Conservation (phyloP, 441 rosid genomes). For the Raphanus hybrid region DNA sequence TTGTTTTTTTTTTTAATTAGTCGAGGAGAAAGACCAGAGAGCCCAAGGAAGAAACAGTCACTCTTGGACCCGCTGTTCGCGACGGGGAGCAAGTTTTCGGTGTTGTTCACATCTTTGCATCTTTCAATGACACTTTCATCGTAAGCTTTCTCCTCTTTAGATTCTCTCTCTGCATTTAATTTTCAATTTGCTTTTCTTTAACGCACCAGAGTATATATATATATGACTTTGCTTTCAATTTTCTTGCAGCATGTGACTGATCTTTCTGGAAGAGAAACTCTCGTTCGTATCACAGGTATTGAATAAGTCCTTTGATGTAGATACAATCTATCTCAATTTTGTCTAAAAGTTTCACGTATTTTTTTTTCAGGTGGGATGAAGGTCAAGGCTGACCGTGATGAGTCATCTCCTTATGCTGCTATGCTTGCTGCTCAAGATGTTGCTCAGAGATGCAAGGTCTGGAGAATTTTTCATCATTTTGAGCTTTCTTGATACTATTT, state of each 20-base stretch:
- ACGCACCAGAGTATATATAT: neutral
- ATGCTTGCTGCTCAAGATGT: constrained; percentile 95
- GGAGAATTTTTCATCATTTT: no score
- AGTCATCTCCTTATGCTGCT: constrained; percentile 89
- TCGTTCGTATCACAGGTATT: constrained; percentile 83
- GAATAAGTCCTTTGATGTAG: neutral
- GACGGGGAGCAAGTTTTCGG: constrained; percentile 80
- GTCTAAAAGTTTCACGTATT: no score
- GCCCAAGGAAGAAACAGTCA: constrained; percentile 72
- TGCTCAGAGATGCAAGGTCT: constrained; percentile 57
- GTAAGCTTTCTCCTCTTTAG: constrained; percentile 15
- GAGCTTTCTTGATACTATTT: neutral
- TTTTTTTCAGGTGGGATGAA: constrained; percentile 71
- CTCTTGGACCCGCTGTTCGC: constrained; percentile 71
- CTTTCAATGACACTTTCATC: constrained; percentile 78
- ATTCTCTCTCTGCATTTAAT: no score
- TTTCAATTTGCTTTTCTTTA: no score
- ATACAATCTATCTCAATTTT: neutral
- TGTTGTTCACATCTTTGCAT: constrained; percentile 79
- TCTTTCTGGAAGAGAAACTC: constrained; percentile 82
- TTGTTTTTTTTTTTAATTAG: constrained; percentile 36
- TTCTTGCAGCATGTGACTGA: constrained; percentile 80
- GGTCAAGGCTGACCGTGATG: constrained; percentile 89
- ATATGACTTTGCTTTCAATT: neutral
- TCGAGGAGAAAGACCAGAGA: constrained; percentile 66